These are phyloP conservation scores for Thermothelomyces thermophilus DNA, from an alignment of 2,329 filamentous ascomycete species.

Conservation along the genomic window DNA sequence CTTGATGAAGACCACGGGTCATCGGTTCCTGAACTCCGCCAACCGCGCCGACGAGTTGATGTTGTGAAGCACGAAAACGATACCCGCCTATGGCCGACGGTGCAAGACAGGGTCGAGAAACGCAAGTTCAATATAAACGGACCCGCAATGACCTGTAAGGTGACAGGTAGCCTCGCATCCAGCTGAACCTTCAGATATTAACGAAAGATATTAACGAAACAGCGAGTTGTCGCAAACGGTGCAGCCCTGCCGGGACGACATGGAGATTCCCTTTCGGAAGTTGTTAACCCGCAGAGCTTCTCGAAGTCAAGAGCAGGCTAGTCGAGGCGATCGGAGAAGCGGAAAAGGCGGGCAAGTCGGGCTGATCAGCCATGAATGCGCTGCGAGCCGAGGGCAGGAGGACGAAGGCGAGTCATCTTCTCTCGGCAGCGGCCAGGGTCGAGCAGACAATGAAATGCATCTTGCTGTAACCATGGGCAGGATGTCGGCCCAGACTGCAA, in stretches of 20 bases:
- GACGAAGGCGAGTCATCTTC: not conserved
- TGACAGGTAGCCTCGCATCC: conserved; percentile 7
- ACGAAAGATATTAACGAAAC: not conserved
- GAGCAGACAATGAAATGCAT: not conserved
- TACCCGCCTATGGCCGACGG: not conserved
- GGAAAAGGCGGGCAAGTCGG: not conserved
- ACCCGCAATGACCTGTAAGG: not conserved
- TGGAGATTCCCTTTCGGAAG: not conserved
- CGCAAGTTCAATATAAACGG: conserved; percentile 19
- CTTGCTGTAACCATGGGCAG: conserved; percentile 9
- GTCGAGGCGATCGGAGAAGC: not conserved
- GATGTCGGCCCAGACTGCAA: conserved; percentile 6
- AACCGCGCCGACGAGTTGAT: not conserved
- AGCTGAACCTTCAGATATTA: not conserved
- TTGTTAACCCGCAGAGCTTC: not conserved
- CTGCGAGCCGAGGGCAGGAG: not conserved
- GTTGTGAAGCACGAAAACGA: not conserved
- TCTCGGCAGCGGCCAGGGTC: conserved; percentile 1
- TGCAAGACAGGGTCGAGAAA: conserved; percentile 9
- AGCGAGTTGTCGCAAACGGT: not conserved
- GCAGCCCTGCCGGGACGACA: not conserved
- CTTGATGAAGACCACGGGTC: not conserved
- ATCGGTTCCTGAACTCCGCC: not conserved
- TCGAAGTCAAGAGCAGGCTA: not conserved
- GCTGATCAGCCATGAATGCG: conserved; percentile 4